Conservation (phyloP, 2,329 filamentous ascomycete species). For the Tolypocladium tundrense region DNA sequence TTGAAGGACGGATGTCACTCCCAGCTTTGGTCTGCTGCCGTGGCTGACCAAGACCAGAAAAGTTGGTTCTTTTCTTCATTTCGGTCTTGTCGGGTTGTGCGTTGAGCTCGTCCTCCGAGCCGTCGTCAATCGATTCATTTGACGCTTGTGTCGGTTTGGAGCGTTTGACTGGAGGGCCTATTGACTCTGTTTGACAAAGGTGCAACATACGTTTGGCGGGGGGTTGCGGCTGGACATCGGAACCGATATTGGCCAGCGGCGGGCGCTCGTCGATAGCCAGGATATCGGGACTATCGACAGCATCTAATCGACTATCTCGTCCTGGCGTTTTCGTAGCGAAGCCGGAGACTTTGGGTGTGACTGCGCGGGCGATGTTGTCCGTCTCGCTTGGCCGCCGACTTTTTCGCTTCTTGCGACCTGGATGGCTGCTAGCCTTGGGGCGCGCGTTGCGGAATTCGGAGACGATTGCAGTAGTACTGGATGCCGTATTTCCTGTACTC, state of each 20-base stretch:
- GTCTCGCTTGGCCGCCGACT: neutral
- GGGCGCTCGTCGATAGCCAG: conserved; percentile 7
- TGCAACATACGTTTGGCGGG: conserved; percentile 4
- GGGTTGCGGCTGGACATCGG: conserved; percentile 9
- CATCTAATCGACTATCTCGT: neutral
- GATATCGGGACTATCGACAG: conserved; percentile 14
- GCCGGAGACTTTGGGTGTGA: neutral
- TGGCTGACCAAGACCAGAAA: conserved; percentile 3
- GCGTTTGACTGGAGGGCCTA: conserved; percentile 9
- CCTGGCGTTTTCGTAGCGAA: neutral
- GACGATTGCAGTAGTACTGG: conserved; percentile 2
- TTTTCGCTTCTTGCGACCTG: neutral
- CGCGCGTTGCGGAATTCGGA: neutral
- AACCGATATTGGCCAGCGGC: conserved; percentile 11
- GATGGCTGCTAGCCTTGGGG: neutral
- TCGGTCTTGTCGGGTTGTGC: neutral
- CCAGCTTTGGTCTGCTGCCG: conserved; percentile 4
- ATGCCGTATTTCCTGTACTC: neutral
- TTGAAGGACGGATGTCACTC: conserved; percentile 17
- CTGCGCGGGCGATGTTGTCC: neutral
- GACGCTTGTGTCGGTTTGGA: neutral
- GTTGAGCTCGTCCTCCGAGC: conserved; percentile 20
- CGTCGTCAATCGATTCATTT: conserved; percentile 8
- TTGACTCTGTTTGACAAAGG: neutral
- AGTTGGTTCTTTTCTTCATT: conserved; percentile 7